Evolutionary conservation across 345 rosid genomes (phyloP), one percentile per base, ranked within the genome.

Genomic region (Gossypium turneri): DNA sequence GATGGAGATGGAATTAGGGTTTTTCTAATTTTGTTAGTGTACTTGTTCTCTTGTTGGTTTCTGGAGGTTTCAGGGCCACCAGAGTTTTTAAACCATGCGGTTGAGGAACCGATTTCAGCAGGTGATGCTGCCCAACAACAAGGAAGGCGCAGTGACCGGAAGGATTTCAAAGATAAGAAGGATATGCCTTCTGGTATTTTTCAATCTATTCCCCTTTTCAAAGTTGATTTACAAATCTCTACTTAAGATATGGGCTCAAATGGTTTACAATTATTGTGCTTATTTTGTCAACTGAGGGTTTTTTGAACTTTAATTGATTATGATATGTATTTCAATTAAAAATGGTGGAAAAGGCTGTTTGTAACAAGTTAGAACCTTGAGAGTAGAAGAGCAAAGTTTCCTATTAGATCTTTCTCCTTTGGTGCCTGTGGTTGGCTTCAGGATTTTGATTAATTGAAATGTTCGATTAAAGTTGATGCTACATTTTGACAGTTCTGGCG

Each of bases 31-130:
- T 29, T 48, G 15, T 50, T 16, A 52, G 77, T 75, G 75, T 25
- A 29, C 3, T 48, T 67, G 64, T 62, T 76, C 16, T 48, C 69
- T 65, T 48, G 63, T 79, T 77, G 83, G 78, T 38, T 77, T 62
- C 55, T 83, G 84, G 77, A 94, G 98, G 74, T 94, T 82, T 85
- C 94, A 83, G 94, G 93, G 61, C 98, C 98, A 6, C 98, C 98
- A 0, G 87, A 86, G 82, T 92, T 94, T 85, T 94, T 94, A 51
- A 90, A 85, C 73, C 85, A 91, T 81, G 75, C 85, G 0, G 87
- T 88, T 6, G 94, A 88, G 77, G 85, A 81, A 67, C 78, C 83
- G 65, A 78, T 82, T 67, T 70, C 79, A 11, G 82, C 76, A 16
- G 88, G 77, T 76, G 90, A 87, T 67, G 79, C 74, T 17, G 87